These are phyloP conservation scores for Pseudogymnoascus sp. DNA, from an alignment of 2,329 filamentous ascomycete genomes.

Conservation along the genomic window DNA sequence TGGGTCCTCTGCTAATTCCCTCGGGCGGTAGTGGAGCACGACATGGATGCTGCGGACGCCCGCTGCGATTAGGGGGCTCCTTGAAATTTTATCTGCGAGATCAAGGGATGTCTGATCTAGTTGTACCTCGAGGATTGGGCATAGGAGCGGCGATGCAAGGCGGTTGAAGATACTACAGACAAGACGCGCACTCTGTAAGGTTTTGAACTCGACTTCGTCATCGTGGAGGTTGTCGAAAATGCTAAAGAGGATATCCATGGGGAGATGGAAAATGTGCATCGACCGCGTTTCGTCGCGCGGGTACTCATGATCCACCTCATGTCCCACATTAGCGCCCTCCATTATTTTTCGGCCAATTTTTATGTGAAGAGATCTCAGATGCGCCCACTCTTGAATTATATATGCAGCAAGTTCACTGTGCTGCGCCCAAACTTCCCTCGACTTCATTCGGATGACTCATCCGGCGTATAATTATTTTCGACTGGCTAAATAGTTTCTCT, in stretches of 20 bases:
- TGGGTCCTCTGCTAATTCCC: background rate
- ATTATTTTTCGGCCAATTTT: background rate
- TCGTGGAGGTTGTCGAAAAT: background rate
- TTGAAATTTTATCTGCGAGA: background rate
- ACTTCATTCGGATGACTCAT: background rate
- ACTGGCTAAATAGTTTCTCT: background rate
- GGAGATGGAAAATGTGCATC: background rate
- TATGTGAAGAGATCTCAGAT: background rate
- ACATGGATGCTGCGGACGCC: background rate
- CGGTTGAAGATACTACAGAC: background rate
- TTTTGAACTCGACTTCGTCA: background rate
- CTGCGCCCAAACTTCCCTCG: background rate
- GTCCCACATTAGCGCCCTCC: background rate
- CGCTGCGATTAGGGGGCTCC: background rate
- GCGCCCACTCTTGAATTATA: background rate
- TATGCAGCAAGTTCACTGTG: background rate
- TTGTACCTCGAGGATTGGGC: background rate
- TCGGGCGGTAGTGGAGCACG: background rate
- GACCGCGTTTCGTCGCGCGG: background rate
- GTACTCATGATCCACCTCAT: background rate
- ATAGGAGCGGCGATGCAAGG: background rate
- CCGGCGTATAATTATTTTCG: background rate
- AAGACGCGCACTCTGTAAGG: background rate
- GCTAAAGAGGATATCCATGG: background rate
- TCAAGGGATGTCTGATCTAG: constrained; percentile 1